These are phyloP conservation scores for Hexamita inflata DNA, from an alignment of 208 protist genomes.

Conservation along the genomic window DNA sequence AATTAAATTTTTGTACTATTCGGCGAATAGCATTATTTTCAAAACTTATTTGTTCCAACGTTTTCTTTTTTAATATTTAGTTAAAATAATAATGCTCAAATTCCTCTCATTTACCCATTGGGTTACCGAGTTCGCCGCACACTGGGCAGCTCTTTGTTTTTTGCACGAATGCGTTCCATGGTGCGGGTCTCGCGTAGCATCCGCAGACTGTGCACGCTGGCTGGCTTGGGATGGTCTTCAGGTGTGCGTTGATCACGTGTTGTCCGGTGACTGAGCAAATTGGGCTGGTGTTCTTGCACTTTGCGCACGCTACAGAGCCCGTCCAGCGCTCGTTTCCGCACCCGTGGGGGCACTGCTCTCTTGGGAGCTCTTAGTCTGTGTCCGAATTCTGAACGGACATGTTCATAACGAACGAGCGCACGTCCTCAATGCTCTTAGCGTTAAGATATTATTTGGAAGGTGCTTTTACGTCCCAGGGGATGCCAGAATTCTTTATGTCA, in stretches of 20 bases:
- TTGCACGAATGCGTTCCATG: background rate
- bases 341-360: slow-evolving; percentile 2
- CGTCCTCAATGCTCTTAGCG: background rate
- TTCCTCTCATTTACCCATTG: slow-evolving; percentile 24
- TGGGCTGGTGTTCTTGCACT: slow-evolving; percentile 11
- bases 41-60: no score
- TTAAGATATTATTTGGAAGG: background rate
- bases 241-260: slow-evolving; percentile 21
- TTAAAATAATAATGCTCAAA: no score
- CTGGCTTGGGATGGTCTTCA: background rate
- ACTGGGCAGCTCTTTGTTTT: slow-evolving; percentile 26
- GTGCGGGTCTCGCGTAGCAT: slow-evolving; percentile 8
- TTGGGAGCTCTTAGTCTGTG: slow-evolving; percentile 1
- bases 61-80: no score
- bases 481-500: background rate
- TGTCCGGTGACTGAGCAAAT: slow-evolving; percentile 19
- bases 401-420: background rate
- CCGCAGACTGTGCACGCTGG: slow-evolving; percentile 10
- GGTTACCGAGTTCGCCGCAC: background rate
- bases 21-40: no score
- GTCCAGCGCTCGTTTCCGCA: slow-evolving; percentile 2
- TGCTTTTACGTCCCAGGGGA: background rate
- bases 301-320: background rate
- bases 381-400: background rate
- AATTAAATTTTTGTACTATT: no score